A percentile compares a stretch with the other conserved stretches of the same genome.
phyloP scores from a whole-genome alignment of 2,329 filamentous ascomycete genomes.

The Sporothrix globosa region DNA sequence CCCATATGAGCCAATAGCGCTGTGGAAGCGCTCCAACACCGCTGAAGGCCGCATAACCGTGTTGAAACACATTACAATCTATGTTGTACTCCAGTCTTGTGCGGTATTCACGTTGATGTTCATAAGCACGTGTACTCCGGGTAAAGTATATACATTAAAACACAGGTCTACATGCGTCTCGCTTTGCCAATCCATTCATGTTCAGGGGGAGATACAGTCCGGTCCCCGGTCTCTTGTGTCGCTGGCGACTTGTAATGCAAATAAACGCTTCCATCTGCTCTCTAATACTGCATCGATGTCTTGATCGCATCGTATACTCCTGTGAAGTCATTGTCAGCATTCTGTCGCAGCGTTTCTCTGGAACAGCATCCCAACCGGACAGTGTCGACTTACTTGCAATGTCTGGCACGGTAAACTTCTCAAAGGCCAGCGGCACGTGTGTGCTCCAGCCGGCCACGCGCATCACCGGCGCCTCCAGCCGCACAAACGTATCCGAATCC shows the following conservation, averaged over 20 bases:
- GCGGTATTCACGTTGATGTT: no score
- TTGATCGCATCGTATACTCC: conserved; percentile 74
- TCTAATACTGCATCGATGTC: conserved; percentile 62
- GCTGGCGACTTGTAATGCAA: background rate
- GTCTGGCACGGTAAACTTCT: conserved; percentile 81
- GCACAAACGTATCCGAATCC: conserved; percentile 71
- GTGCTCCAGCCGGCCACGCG: conserved; percentile 89
- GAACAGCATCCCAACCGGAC: background rate
- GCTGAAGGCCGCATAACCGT: background rate
- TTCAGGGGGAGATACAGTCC: background rate
- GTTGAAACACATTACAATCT: background rate
- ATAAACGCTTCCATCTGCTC: background rate
- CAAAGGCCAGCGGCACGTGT: conserved; percentile 77
- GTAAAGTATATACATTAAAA: background rate
- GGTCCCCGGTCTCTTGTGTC: background rate
- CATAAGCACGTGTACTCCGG: no score
- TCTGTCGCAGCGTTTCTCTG: background rate
- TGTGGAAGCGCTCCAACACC: background rate
- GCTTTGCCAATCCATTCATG: conserved; percentile 3
- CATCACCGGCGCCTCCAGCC: conserved; percentile 81
- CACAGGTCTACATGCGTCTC: background rate
- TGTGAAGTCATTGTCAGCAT: conserved; percentile 41
- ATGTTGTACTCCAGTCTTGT: background rate
- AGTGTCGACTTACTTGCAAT: conserved; percentile 71
- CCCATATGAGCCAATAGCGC: conserved; percentile 6